Base-by-base conservation (phyloP, 345 rosid genomes). In the Noccaea bulbosa region DNA sequence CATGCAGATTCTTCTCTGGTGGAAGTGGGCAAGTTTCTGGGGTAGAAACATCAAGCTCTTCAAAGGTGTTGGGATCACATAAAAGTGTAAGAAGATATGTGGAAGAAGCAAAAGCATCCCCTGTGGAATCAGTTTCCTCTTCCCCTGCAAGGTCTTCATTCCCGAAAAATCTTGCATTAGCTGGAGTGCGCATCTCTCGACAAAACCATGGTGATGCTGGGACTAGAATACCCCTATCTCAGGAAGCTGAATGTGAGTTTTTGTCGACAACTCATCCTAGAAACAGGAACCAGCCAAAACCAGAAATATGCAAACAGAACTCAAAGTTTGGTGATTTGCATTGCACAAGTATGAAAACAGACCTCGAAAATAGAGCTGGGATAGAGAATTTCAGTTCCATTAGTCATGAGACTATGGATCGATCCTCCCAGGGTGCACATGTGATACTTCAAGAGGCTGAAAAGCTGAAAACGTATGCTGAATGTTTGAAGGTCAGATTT, bases 31-130 rank as follows among this genome's bases (percentile, higher is more conserved):
- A 80, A 43, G 69, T 83, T 67, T 73, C 80, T 17, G 65, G 53
- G 67, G 69, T 85, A 38, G 82, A 85, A 45, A 76, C 76, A 47
- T 87, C 90, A 79, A 87, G 87, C 82, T 84, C 87, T 51, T 84
- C 89, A 45, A 88, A 83, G 79, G 80, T 87, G 67, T 81, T 83
- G 1, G 80, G 75, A 44, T 77, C 85, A 70, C 67, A 49, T 47
- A 83, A 79, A 78, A 74, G 22, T 41, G 72, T 71, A 22, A 72
- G 76, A 75, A 69, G 45, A 59, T 69, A 67, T 55, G 63, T 68
- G 60, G 81, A 68, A 65, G 80, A 78, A 62, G 72, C 58, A 51
- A 83, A 76, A 77, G 72, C 67, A 70, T 85, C 84, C 10, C 83
- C 84, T 15, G 75, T 68, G 38, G 89, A 81, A 69, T 85, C 87